phyloP scores from a whole-genome alignment of 2,329 filamentous ascomycete genomes.

The Periglandula ipomoeae region DNA sequence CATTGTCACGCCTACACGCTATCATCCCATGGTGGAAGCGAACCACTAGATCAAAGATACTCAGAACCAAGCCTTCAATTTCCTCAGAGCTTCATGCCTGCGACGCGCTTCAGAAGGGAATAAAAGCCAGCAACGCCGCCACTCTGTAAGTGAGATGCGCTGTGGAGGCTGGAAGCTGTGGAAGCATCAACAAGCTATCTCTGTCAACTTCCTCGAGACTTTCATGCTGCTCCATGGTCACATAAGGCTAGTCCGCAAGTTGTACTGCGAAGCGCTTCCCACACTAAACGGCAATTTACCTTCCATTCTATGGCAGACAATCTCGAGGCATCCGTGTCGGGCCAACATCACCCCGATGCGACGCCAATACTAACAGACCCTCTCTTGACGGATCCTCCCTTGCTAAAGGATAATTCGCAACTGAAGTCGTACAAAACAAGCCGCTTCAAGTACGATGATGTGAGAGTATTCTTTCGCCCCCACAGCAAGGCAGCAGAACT shows the following conservation, averaged over 20 bases:
- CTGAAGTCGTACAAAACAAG: conserved; percentile 65
- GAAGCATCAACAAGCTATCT: too few relatives aligned
- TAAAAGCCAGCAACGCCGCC: too few relatives aligned
- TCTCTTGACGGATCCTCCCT: conserved; percentile 59
- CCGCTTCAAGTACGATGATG: conserved; percentile 58
- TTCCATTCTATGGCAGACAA: conserved; percentile 2
- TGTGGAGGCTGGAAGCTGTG: too few relatives aligned
- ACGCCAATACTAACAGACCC: conserved; percentile 41
- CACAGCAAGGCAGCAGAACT: conserved; percentile 79
- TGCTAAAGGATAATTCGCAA: conserved; percentile 68
- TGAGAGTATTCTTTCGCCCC: conserved; percentile 75
- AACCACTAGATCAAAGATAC: too few relatives aligned
- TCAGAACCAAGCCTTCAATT: too few relatives aligned
- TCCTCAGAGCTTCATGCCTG: too few relatives aligned
- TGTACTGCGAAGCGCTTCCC: neutral
- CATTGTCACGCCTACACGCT: too few relatives aligned
- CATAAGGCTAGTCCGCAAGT: neutral
- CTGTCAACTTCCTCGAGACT: too few relatives aligned
- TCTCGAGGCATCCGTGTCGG: neutral
- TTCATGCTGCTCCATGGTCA: neutral
- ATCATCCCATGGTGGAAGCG: too few relatives aligned
- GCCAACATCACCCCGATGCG: conserved; percentile 9
- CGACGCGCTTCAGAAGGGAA: too few relatives aligned
- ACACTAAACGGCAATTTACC: neutral
- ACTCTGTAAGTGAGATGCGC: too few relatives aligned